Percentiles rank a stretch among this genome's conserved stretches.
Conservation (phyloP, 2,329 filamentous ascomycete genomes). For the Arachnomyces sp. region DNA sequence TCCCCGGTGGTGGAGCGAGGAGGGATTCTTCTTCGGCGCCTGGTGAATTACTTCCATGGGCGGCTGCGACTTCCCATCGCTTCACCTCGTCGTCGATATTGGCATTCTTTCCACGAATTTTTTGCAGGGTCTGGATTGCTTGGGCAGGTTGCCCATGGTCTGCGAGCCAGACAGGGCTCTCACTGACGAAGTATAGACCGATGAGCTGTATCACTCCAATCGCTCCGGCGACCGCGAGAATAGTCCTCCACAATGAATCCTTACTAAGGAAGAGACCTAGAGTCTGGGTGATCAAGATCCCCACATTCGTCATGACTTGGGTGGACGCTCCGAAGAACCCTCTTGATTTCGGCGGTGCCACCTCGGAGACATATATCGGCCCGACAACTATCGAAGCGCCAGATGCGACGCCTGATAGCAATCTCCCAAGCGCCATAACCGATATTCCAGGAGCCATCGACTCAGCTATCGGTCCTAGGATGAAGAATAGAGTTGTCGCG, state of each 20-base stretch:
- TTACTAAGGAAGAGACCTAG: slow-evolving; percentile 83
- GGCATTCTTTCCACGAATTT: slow-evolving; percentile 61
- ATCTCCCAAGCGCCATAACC: slow-evolving; percentile 63
- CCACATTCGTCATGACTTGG: slow-evolving; percentile 87
- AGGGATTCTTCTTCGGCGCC: slow-evolving; percentile 64
- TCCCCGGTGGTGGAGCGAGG: slow-evolving; percentile 50
- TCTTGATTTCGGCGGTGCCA: slow-evolving; percentile 65
- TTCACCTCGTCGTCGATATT: slow-evolving; percentile 69
- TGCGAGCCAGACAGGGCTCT: slow-evolving; percentile 83
- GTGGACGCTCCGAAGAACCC: slow-evolving; percentile 77
- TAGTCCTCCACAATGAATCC: slow-evolving; percentile 72
- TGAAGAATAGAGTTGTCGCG: slow-evolving; percentile 67
- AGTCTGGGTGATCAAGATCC: slow-evolving; percentile 75
- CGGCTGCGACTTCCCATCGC: slow-evolving; percentile 44
- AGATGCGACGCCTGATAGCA: slow-evolving; percentile 75
- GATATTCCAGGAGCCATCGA: slow-evolving; percentile 61
- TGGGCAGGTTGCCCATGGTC: slow-evolving; percentile 52
- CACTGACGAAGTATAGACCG: slow-evolving; percentile 68
- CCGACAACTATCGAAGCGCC: slow-evolving; percentile 88
- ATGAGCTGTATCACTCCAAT: slow-evolving; percentile 61
- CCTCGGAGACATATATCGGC: slow-evolving; percentile 88
- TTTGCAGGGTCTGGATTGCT: slow-evolving; percentile 63
- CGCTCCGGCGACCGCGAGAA: slow-evolving; percentile 64
- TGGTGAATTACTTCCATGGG: slow-evolving; percentile 8
- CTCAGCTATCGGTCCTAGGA: slow-evolving; percentile 68